Evolutionary conservation across 2,329 filamentous ascomycete genomes (phyloP).

Genomic region (Myriangium duriaei): DNA sequence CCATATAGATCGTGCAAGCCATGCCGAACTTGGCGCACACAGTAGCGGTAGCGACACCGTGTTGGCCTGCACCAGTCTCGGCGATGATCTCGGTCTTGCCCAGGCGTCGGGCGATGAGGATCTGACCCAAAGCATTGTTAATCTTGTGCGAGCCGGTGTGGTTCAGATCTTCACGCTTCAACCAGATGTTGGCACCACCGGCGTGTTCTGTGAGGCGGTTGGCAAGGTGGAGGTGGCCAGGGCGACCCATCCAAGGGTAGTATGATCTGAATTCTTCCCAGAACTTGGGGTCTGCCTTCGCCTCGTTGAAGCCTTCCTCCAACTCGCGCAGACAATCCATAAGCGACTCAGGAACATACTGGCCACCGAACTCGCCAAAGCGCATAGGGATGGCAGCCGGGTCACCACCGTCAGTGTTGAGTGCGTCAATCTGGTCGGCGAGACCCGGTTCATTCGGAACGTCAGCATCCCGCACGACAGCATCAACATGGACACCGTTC

Average conservation of each 20-base stretch:
- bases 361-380: conserved; percentile 92
- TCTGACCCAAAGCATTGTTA: conserved; percentile 93
- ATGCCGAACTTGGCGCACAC: conserved; percentile 97
- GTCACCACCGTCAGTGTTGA: conserved; percentile 50
- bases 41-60: conserved; percentile 93
- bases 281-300: conserved; percentile 77
- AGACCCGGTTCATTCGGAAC: conserved; percentile 50
- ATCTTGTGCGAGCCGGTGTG: conserved; percentile 99
- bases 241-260: conserved; percentile 94
- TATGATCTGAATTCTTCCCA: conserved; percentile 95
- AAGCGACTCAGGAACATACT: conserved; percentile 92
- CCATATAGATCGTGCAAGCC: conserved; percentile 98
- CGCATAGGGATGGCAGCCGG: conserved; percentile 58
- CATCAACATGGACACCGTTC: conserved; percentile 54
- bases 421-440: conserved; percentile 70
- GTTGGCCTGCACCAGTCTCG: conserved; percentile 93
- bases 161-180: conserved; percentile 95
- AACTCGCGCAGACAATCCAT: conserved; percentile 94
- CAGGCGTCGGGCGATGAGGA: conserved; percentile 70
- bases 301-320: conserved; percentile 79
- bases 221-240: conserved; percentile 81
- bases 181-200: conserved; percentile 89
- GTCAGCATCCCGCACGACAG: conserved; percentile 49
- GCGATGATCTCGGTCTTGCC: conserved; percentile 97
- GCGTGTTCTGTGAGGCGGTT: conserved; percentile 78